Base-by-base conservation (phyloP, 1,139 yeast genomes). In the Debaryomyces robertsiae region DNA sequence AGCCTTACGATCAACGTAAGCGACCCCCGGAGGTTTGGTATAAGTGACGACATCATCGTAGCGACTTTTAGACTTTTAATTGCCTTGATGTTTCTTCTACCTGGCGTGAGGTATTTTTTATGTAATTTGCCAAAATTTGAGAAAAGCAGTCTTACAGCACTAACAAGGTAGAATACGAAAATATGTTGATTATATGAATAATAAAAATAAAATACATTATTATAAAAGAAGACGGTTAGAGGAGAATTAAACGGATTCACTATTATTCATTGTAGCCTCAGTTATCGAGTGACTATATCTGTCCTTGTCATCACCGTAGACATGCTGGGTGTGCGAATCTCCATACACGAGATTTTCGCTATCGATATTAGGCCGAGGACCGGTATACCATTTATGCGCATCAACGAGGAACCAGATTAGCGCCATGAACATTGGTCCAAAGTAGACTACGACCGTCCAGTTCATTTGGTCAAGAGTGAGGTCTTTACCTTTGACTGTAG, bases 391-490 rank as follows among this genome's bases (percentile, higher is more conserved):
- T 53, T 75, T 81, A 50, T 71, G 79, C 22, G 89, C 90, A 50
- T 79, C 80, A 9, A 74, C 60, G 38, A 61, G 55, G 56, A 66
- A 84, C 79, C 84, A 84, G 1, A 69, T 50, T 16, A 71, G 52
- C 2, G 81, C 77, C 25, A 81, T 42, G 15, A 77, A 52, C 74
- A 82, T 66, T 9, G 87, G 81, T 2, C 86, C 89, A 53, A 80
- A 82, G 58, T 75, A 83, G 11, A 83, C 88, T 27, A 82, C 73
- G 14, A 67, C 75, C 0, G 90, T 84, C 86, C 88, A 83, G 61
- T 83, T 84, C 90, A 83, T 83, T 24, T 51, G 50, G 19, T 73
- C 71, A 4, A 76, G 61, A 6, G 69, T 65, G 49, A 74, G 60
- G 47, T 75, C 56, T n/a, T 63, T 60, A 11, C 85, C 86, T 41